A percentile compares a stretch with the other conserved stretches of the same genome.
These are phyloP conservation scores for Ceratobasidium sp. DNA, from an alignment of 1,284 basidiomycete species.

Conservation along the genomic window DNA sequence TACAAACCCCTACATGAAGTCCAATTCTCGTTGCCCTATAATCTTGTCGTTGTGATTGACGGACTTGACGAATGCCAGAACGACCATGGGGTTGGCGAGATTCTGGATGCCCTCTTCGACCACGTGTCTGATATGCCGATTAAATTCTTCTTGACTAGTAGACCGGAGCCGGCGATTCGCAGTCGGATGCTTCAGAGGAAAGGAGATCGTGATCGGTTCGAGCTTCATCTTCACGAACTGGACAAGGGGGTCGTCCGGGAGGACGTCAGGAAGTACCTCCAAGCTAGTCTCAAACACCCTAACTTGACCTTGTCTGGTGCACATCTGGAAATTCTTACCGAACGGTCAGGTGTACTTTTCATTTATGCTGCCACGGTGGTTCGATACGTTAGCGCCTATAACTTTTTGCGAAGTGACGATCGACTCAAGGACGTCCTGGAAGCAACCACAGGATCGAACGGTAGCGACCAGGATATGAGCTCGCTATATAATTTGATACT, in stretches of 20 bases:
- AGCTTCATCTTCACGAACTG: slow-evolving; percentile 43
- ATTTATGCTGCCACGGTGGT: slow-evolving; percentile 30
- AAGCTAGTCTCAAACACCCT: not conserved
- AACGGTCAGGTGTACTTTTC: too few relatives aligned
- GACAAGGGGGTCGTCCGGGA: slow-evolving; percentile 32
- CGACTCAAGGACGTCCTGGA: not conserved
- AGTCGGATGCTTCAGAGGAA: not conserved
- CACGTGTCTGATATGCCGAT: not conserved
- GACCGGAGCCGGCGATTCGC: slow-evolving; percentile 40
- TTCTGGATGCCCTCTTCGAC: not conserved
- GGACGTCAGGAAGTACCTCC: slow-evolving; percentile 41
- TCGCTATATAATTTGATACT: not conserved
- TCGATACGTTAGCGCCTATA: not conserved
- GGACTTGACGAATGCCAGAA: slow-evolving; percentile 40
- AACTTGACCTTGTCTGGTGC: not conserved
- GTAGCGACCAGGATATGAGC: not conserved
- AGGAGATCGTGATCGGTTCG: not conserved
- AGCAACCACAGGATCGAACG: not conserved
- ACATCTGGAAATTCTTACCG: not conserved
- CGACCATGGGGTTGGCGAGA: not conserved
- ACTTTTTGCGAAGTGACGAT: not conserved
- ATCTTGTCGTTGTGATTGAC: too few relatives aligned
- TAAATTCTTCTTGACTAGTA: slow-evolving; percentile 11
- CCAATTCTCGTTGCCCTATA: not conserved
- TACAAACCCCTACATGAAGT: slow-evolving; percentile 20